These are phyloP conservation scores for Tetrapyrgos nigripes DNA, from an alignment of 1,284 basidiomycete species.

Conservation along the genomic window DNA sequence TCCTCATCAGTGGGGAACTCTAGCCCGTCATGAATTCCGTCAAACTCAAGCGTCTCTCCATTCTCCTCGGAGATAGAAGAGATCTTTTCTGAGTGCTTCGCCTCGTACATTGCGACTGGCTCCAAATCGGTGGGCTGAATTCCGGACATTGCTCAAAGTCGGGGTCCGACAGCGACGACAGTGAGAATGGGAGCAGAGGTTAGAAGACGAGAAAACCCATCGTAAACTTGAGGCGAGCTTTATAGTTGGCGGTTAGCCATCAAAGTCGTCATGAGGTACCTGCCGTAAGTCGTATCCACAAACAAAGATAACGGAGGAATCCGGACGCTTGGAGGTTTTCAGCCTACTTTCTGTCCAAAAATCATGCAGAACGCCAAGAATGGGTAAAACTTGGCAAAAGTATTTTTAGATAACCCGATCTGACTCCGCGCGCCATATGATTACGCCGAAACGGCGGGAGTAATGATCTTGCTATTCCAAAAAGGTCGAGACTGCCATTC, in stretches of 20 bases:
- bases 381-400: background rate
- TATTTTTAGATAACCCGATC: background rate
- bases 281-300: background rate
- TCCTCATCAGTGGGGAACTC: slow-evolving; percentile 78
- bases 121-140: background rate
- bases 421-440: background rate
- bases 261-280: background rate
- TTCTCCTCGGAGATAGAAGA: background rate
- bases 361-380: background rate
- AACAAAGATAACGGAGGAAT: background rate
- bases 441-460: background rate
- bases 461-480: too few species aligned
- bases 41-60: slow-evolving; percentile 21
- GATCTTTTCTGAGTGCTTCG: background rate
- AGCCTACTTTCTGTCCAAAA: too few species aligned
- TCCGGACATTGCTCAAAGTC: background rate
- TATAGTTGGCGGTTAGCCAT: background rate
- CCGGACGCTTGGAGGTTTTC: too few species aligned
- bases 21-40: slow-evolving; percentile 61
- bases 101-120: background rate
- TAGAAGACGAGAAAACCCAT: background rate
- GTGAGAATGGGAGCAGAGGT: background rate
- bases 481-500: too few species aligned
- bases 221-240: background rate
- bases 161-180: background rate